Percentiles rank a stretch among this genome's conserved stretches.
Conservation (phyloP, 164 flowering plant genomes). For the Aristolochia californica region DNA sequence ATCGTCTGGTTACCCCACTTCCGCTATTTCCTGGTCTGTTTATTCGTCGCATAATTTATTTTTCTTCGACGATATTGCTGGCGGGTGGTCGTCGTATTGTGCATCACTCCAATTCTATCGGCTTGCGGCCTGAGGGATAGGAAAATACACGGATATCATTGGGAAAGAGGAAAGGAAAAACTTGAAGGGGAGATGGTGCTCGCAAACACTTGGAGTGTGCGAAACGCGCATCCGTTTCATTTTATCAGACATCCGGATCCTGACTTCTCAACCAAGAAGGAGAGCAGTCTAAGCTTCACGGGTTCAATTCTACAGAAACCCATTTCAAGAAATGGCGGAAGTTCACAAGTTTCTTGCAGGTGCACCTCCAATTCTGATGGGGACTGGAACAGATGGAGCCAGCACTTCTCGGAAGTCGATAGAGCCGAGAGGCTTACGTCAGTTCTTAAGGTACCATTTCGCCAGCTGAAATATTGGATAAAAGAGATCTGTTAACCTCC, state of each 20-base stretch:
- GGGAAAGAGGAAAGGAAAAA: background rate
- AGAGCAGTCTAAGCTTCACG: conserved; percentile 1
- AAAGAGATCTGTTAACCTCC: too few relatives aligned
- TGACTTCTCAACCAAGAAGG: conserved; percentile 5
- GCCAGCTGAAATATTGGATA: too few relatives aligned
- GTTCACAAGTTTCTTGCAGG: conserved; percentile 16
- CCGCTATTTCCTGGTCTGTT: too few relatives aligned
- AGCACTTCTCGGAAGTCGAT: conserved; percentile 75
- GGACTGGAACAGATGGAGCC: conserved; percentile 88
- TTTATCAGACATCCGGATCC: conserved; percentile 11
- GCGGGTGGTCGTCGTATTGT: too few relatives aligned
- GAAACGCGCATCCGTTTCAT: conserved; percentile 13
- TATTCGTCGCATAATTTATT: too few relatives aligned
- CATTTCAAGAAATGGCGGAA: conserved; percentile 5
- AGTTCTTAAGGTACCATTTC: conserved; percentile 53
- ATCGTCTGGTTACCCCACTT: too few relatives aligned
- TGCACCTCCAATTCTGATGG: conserved; percentile 37
- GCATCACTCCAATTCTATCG: too few relatives aligned
- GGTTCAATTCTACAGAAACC: conserved; percentile 7
- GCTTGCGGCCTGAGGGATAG: too few relatives aligned
- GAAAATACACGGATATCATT: too few relatives aligned
- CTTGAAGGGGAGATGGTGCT: conserved; percentile 24
- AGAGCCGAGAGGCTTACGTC: conserved; percentile 71
- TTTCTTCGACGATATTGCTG: too few relatives aligned
- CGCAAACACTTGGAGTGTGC: conserved; percentile 20